A percentile compares a stretch with the other conserved stretches of the same genome.
Evolutionary conservation across 768 basidiomycete species (phyloP).

Genomic region (Lyophyllum semitale): DNA sequence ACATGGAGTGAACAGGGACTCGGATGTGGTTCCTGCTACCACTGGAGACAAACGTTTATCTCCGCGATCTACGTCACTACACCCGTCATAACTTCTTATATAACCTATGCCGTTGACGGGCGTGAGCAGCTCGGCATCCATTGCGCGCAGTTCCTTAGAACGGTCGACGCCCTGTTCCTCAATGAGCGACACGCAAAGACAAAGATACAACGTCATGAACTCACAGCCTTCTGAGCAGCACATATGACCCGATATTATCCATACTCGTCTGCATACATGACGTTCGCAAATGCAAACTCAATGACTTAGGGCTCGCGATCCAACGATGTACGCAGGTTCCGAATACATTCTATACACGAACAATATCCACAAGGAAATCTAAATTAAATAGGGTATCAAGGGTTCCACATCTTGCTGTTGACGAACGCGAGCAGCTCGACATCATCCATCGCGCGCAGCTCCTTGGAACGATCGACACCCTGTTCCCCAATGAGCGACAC

Average conservation of each 20-base stretch:
- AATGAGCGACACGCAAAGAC: background rate
- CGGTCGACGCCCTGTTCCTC: slow-evolving; percentile 55
- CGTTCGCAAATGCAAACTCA: too few relatives aligned
- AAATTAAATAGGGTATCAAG: slow-evolving; percentile 28
- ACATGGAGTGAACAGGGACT: slow-evolving; percentile 28
- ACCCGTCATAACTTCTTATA: too few relatives aligned
- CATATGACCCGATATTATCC: too few relatives aligned
- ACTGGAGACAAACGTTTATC: too few relatives aligned
- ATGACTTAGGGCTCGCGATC: too few relatives aligned
- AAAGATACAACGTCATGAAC: slow-evolving; percentile 21
- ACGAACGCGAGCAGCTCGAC: slow-evolving; percentile 54
- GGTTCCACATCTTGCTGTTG: slow-evolving; percentile 73
- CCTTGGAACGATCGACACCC: slow-evolving; percentile 55
- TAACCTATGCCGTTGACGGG: slow-evolving; percentile 58
- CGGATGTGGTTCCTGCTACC: too few relatives aligned
- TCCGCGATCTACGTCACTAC: too few relatives aligned
- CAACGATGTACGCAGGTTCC: too few relatives aligned
- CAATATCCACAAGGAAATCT: background rate
- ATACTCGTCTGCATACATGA: too few relatives aligned
- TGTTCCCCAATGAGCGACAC: slow-evolving; percentile 20
- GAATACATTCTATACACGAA: too few relatives aligned
- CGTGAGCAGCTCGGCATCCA: slow-evolving; percentile 49
- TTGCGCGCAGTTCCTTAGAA: slow-evolving; percentile 49
- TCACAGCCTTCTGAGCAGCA: slow-evolving; percentile 74
- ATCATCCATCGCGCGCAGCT: slow-evolving; percentile 61